These are phyloP conservation scores for Sherardia arvensis DNA, from an alignment of 257 asterid species.

Conservation along the genomic window DNA sequence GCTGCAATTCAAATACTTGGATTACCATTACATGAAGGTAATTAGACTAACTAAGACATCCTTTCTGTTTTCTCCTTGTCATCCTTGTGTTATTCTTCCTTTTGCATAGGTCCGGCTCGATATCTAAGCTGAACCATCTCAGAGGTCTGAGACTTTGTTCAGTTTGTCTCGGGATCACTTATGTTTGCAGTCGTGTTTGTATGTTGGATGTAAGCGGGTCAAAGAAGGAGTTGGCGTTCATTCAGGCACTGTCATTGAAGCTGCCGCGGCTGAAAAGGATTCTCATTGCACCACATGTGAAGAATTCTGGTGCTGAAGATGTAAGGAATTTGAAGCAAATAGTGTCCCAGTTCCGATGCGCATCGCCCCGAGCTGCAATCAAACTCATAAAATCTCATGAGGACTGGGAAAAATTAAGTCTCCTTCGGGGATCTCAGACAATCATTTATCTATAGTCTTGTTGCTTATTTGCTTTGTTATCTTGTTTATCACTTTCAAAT, in stretches of 20 bases:
- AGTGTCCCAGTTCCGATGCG: background rate
- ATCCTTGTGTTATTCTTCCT: background rate
- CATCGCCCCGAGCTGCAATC: background rate
- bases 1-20: background rate
- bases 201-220: background rate
- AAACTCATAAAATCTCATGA: too few species aligned
- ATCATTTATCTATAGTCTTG: too few species aligned
- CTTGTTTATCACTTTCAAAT: too few species aligned
- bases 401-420: too few species aligned
- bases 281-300: background rate
- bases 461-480: too few species aligned
- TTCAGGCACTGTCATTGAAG: background rate
- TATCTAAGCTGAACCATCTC: background rate
- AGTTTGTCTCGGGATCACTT: background rate
- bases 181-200: background rate
- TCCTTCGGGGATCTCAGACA: too few species aligned
- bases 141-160: too few species aligned
- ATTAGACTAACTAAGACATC: too few species aligned
- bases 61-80: background rate
- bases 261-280: background rate
- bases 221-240: background rate
- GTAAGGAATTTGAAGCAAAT: background rate
- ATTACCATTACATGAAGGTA: constrained; percentile 2
- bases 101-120: background rate
- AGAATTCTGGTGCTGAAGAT: background rate